Evolutionary conservation across 2,329 filamentous ascomycete genomes (phyloP).

Genomic region (Didymella pinodella): DNA sequence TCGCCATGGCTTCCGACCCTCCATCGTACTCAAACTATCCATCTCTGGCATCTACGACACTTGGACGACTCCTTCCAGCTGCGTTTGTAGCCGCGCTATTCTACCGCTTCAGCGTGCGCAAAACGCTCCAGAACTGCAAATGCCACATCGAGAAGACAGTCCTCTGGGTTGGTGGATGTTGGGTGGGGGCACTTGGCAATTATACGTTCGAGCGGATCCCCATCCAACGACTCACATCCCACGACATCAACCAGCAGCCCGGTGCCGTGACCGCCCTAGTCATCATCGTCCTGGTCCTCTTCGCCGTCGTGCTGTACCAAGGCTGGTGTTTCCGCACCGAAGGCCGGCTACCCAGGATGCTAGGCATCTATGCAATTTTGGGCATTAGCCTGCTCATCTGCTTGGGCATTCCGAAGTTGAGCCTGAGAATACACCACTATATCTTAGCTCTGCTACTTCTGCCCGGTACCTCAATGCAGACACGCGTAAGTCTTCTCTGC

Average conservation of each 20-base stretch:
- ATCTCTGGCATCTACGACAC: conserved; percentile 41
- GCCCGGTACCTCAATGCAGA: conserved; percentile 88
- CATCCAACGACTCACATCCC: conserved; percentile 46
- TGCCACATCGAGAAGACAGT: conserved; percentile 50
- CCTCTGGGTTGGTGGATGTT: conserved; percentile 48
- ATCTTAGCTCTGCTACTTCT: conserved; percentile 87
- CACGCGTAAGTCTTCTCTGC: conserved; percentile 82
- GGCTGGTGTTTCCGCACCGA: conserved; percentile 46
- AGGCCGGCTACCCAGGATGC: conserved; percentile 70
- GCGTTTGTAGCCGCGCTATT: conserved; percentile 42
- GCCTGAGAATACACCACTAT: conserved; percentile 92
- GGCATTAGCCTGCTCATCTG: conserved; percentile 84
- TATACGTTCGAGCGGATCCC: conserved; percentile 48
- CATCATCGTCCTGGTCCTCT: conserved; percentile 42
- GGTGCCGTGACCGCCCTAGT: conserved; percentile 48
- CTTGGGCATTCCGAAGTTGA: conserved; percentile 74
- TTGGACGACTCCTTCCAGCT: conserved; percentile 47
- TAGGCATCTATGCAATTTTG: conserved; percentile 79
- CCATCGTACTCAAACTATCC: conserved; percentile 41
- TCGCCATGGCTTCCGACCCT: conserved; percentile 49
- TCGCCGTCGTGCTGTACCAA: conserved; percentile 42
- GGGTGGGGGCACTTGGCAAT: conserved; percentile 47
- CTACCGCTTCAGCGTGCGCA: conserved; percentile 39
- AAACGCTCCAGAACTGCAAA: conserved; percentile 38
- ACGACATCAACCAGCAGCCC: conserved; percentile 49